Base-by-base conservation (phyloP, 2,329 filamentous ascomycete genomes). In the Aaosphaeria pasadenensis region DNA sequence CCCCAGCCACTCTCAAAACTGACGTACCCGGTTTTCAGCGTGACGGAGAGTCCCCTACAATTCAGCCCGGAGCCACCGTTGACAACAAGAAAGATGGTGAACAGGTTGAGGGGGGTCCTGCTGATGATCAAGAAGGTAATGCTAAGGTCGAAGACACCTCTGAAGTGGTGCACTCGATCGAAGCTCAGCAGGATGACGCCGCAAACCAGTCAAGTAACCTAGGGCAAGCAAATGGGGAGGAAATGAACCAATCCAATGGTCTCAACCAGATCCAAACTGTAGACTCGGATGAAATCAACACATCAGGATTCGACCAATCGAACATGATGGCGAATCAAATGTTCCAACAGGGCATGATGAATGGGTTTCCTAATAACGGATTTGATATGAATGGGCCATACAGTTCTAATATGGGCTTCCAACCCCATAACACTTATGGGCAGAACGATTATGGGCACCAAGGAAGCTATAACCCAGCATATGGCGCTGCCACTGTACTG, bases 311-410 rank as follows among this genome's bases (percentile, higher is more conserved):
- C 51, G 51, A 59, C 39, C 58, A 62, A 44, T 47, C 28, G 7
- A n/a, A 24, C 7, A 40, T 54, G 13, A 66, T 62, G 55, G 44
- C 53, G 7, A 55, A 58, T 38, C 52, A 58, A 50, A 47, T 54
- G 36, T 63, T 56, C 36, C 40, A 46, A 35, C 54, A 57, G 31
- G 61, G 57, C 29, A 67, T 67, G 62, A 66, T 67, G 59, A 64
- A 64, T 49, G 59, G 64, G 55, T 83, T 79, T 69, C 75, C 79
- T 61, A 79, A 85, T 62, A 85, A 86, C 57, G 79, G 82, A 56
- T 84, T 85, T 57, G 54, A 67, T 44, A 69, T 73, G 56, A 69
- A 71, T 51, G 59, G 67, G 40, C 62, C 70, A 47, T 66, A 70
- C 53, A 67, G 68, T 45, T 57, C 71, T 39, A 71, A 64, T 44